Percentiles rank a stretch among this genome's conserved stretches.
Conservation (phyloP, 805 yeast genomes). For the Candida railenensis region DNA sequence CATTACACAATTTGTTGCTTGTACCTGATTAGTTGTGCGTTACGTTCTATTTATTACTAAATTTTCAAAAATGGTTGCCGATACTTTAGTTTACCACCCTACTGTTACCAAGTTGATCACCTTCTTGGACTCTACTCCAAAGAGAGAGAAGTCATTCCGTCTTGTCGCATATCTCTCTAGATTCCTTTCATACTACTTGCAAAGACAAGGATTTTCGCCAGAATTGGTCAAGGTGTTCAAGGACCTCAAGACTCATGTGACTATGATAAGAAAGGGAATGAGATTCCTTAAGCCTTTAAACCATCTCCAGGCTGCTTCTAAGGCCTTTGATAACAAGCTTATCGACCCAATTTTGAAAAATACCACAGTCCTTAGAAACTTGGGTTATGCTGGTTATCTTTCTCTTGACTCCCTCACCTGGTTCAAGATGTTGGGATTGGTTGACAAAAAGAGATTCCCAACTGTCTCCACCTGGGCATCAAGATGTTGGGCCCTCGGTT, state of each 20-base stretch:
- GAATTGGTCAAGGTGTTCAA: constrained; percentile 49
- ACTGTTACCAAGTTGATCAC: constrained; percentile 57
- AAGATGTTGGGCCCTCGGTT: constrained; percentile 75
- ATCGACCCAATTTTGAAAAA: constrained; percentile 56
- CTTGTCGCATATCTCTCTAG: constrained; percentile 78
- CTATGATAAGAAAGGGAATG: constrained; percentile 76
- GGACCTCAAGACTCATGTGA: constrained; percentile 59
- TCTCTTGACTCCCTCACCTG: constrained; percentile 62
- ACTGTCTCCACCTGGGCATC: constrained; percentile 58
- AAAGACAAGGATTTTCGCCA: constrained; percentile 52
- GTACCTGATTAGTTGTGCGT: too few relatives aligned
- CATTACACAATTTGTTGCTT: background rate
- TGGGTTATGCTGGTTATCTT: constrained; percentile 63
- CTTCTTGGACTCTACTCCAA: constrained; percentile 65
- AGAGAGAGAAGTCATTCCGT: constrained; percentile 80
- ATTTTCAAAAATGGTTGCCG: constrained; percentile 54
- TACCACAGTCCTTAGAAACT: constrained; percentile 53
- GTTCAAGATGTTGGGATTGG: constrained; percentile 57
- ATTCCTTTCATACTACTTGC: constrained; percentile 62
- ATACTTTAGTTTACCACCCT: constrained; percentile 73
- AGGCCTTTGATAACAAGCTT: constrained; percentile 68
- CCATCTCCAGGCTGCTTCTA: constrained; percentile 67
- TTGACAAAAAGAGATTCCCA: constrained; percentile 46
- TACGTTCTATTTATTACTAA: background rate
- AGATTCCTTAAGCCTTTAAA: constrained; percentile 80